Percentiles rank a stretch among this genome's conserved stretches.
Conservation (phyloP, 805 yeast genomes). For the Sungouiella blattae region DNA sequence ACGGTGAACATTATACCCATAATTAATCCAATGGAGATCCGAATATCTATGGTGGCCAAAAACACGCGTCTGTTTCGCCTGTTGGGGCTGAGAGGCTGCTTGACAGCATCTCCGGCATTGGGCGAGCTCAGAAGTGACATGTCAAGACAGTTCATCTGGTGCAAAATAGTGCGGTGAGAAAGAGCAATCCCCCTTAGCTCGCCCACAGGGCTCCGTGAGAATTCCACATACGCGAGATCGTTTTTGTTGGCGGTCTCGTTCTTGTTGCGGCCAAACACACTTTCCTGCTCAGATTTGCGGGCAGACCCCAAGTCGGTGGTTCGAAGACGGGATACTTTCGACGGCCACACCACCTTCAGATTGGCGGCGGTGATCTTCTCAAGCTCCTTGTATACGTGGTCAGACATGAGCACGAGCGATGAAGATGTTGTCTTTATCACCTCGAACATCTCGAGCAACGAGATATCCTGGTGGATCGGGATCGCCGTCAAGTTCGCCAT, state of each 20-base stretch:
- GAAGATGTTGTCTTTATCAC: slow-evolving; percentile 73
- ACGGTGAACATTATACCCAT: slow-evolving; percentile 77
- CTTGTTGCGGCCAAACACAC: slow-evolving; percentile 9
- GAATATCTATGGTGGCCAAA: slow-evolving; percentile 40
- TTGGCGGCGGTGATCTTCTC: slow-evolving; percentile 55
- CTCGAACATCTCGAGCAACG: slow-evolving; percentile 63
- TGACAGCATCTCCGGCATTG: slow-evolving; percentile 51
- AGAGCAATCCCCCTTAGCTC: slow-evolving; percentile 90
- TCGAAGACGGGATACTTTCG: slow-evolving; percentile 70
- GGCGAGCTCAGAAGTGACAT: slow-evolving; percentile 66
- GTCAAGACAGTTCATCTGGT: slow-evolving; percentile 78
- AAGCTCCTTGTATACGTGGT: slow-evolving; percentile 67
- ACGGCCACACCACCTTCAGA: slow-evolving; percentile 62
- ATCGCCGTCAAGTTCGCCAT: slow-evolving; percentile 93
- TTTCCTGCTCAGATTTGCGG: slow-evolving; percentile 34
- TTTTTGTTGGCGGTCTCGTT: slow-evolving; percentile 15
- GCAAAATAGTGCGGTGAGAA: slow-evolving; percentile 81
- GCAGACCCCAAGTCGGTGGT: slow-evolving; percentile 82
- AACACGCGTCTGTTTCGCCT: slow-evolving; percentile 51
- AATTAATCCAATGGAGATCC: slow-evolving; percentile 76
- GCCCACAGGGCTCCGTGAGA: slow-evolving; percentile 84
- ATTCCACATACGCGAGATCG: slow-evolving; percentile 91
- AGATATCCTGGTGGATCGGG: slow-evolving; percentile 77
- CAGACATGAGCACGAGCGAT: slow-evolving; percentile 77
- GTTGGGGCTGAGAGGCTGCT: slow-evolving; percentile 32